Percentiles rank a stretch among this genome's conserved stretches.
Conservation (phyloP, 805 yeast genomes). For the Candida arabinofermentans region DNA sequence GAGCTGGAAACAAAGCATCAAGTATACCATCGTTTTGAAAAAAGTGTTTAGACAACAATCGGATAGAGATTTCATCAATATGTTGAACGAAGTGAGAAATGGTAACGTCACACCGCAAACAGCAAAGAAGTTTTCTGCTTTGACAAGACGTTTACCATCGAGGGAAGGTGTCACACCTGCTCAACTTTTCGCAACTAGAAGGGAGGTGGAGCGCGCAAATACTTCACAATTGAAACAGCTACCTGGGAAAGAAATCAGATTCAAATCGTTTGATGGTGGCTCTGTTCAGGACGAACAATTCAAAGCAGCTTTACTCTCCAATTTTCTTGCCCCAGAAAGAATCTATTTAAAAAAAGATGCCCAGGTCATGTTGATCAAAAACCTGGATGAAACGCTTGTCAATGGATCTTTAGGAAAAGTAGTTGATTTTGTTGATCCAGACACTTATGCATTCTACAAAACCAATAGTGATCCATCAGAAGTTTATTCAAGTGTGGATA, state of each 20-base stretch:
- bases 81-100: slow-evolving; percentile 71
- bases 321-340: slow-evolving; percentile 59
- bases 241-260: slow-evolving; percentile 41
- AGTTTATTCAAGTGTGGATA: slow-evolving; percentile 17
- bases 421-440: slow-evolving; percentile 40
- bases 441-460: slow-evolving; percentile 41
- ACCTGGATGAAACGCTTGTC: slow-evolving; percentile 65
- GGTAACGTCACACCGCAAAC: slow-evolving; percentile 54
- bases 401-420: slow-evolving; percentile 78
- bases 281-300: slow-evolving; percentile 34
- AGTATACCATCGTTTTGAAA: slow-evolving; percentile 52
- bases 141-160: slow-evolving; percentile 48
- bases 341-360: slow-evolving; percentile 63
- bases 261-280: slow-evolving; percentile 56
- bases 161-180: slow-evolving; percentile 67
- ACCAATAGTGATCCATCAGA: slow-evolving; percentile 14
- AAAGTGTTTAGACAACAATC: slow-evolving; percentile 77
- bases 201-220: slow-evolving; percentile 69
- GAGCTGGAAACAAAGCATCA: slow-evolving; percentile 58
- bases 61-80: slow-evolving; percentile 62
- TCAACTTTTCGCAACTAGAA: slow-evolving; percentile 66
- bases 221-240: slow-evolving; percentile 42
- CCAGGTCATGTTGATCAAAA: slow-evolving; percentile 80
- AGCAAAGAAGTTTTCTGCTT: slow-evolving; percentile 42
- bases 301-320: slow-evolving; percentile 43